Conservation (phyloP, 2,329 filamentous ascomycete genomes). For the Stemphylium beticola region DNA sequence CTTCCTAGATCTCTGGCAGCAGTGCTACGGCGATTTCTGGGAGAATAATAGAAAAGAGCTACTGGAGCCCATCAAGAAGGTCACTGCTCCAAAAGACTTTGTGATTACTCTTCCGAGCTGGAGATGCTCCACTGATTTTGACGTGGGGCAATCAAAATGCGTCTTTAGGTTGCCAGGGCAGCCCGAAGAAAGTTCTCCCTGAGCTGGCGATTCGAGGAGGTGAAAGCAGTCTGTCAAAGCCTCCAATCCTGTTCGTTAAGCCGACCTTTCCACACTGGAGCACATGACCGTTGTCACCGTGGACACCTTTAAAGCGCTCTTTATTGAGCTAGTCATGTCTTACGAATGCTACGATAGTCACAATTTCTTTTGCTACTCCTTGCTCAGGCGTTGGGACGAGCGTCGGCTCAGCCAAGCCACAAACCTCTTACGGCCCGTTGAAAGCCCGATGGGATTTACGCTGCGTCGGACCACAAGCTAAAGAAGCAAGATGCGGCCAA, state of each 20-base stretch:
- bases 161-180: constrained; percentile 11
- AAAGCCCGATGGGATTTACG: background rate
- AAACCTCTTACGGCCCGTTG: background rate
- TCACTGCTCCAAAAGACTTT: constrained; percentile 23
- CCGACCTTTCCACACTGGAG: too few relatives aligned
- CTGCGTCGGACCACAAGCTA: background rate
- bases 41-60: constrained; percentile 14
- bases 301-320: too few relatives aligned
- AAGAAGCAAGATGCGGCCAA: constrained; percentile 13
- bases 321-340: too few relatives aligned
- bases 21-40: constrained; percentile 22
- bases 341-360: too few relatives aligned
- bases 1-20: constrained; percentile 3
- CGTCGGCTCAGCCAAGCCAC: background rate
- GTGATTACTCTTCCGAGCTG: constrained; percentile 25
- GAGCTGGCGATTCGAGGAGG: background rate
- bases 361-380: too few relatives aligned
- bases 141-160: constrained; percentile 18
- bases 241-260: background rate
- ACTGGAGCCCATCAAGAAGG: constrained; percentile 16
- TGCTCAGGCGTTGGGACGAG: too few relatives aligned
- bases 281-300: too few relatives aligned
- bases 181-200: background rate
- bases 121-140: constrained; percentile 16
- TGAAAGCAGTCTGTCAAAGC: background rate